Evolutionary conservation across 2,329 filamentous ascomycete genomes (phyloP).

Genomic region (Penicillium griseofulvum): DNA sequence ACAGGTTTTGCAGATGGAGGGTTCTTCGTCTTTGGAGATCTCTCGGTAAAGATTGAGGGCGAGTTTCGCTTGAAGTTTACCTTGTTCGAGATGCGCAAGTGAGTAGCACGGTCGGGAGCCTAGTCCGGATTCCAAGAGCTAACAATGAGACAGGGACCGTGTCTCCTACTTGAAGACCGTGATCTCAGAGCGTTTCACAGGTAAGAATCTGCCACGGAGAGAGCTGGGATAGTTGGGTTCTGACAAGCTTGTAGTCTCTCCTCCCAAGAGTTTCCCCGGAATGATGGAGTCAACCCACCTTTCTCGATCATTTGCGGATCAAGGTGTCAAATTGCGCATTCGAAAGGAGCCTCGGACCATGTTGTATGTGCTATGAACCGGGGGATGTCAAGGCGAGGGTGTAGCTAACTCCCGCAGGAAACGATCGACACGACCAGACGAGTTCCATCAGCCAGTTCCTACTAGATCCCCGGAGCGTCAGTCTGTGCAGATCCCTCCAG

Average conservation of each 20-base stretch:
- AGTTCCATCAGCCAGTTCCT: slow-evolving; percentile 37
- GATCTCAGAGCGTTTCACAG: slow-evolving; percentile 67
- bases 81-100: slow-evolving; percentile 70
- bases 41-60: slow-evolving; percentile 74
- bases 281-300: slow-evolving; percentile 79
- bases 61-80: slow-evolving; percentile 72
- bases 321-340: slow-evolving; percentile 77
- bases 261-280: slow-evolving; percentile 70
- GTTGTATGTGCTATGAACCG: slow-evolving; percentile 30
- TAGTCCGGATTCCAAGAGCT: slow-evolving; percentile 7
- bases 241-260: slow-evolving; percentile 34
- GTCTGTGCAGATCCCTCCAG: slow-evolving; percentile 35
- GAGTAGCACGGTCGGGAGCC: slow-evolving; percentile 24
- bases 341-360: slow-evolving; percentile 75
- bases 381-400: background rate
- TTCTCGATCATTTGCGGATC: slow-evolving; percentile 79
- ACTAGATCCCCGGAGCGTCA: slow-evolving; percentile 40
- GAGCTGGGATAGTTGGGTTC: background rate
- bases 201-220: slow-evolving; percentile 37
- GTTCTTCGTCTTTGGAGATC: slow-evolving; percentile 88
- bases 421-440: slow-evolving; percentile 39
- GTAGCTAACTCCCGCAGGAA: slow-evolving; percentile 34
- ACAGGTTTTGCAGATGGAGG: slow-evolving; percentile 60
- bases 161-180: slow-evolving; percentile 54
- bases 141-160: slow-evolving; percentile 34